These are phyloP conservation scores for Ogataea methanolica DNA, from an alignment of 805 yeast species.

Conservation along the genomic window DNA sequence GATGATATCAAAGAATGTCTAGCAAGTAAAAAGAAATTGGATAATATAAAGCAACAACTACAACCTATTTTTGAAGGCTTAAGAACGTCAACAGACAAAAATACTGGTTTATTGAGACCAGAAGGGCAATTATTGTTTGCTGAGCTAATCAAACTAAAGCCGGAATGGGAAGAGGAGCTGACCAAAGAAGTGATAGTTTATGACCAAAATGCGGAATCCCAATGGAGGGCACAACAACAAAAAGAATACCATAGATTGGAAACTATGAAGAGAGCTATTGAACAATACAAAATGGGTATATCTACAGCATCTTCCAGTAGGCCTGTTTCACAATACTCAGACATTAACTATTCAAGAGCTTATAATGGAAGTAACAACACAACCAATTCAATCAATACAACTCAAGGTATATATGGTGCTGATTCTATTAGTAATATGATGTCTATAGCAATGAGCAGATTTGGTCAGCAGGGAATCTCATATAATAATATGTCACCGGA, in stretches of 20 bases:
- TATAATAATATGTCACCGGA: slow-evolving; percentile 10
- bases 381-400: slow-evolving; percentile 10
- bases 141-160: slow-evolving; percentile 20
- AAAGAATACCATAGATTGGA: slow-evolving; percentile 30
- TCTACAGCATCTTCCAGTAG: slow-evolving; percentile 4
- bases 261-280: slow-evolving; percentile 20
- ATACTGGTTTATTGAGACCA: slow-evolving; percentile 25
- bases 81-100: slow-evolving; percentile 18
- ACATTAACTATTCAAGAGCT: slow-evolving; percentile 17
- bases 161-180: slow-evolving; percentile 29
- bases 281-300: slow-evolving; percentile 7
- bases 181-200: slow-evolving; percentile 22
- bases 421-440: slow-evolving; percentile 18
- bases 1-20: slow-evolving; percentile 28
- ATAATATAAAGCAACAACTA: slow-evolving; percentile 20
- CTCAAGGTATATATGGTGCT: slow-evolving; percentile 5
- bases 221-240: slow-evolving; percentile 37
- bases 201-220: slow-evolving; percentile 33
- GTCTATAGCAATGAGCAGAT: slow-evolving; percentile 19
- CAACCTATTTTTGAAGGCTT: slow-evolving; percentile 21
- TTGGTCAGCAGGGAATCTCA: slow-evolving; percentile 9
- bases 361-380: slow-evolving; percentile 5
- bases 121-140: slow-evolving; percentile 24
- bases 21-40: slow-evolving; percentile 23
- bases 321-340: slow-evolving; percentile 15